Base-by-base conservation (phyloP, 352 stramenopile species). In the Pythium dissimile region DNA sequence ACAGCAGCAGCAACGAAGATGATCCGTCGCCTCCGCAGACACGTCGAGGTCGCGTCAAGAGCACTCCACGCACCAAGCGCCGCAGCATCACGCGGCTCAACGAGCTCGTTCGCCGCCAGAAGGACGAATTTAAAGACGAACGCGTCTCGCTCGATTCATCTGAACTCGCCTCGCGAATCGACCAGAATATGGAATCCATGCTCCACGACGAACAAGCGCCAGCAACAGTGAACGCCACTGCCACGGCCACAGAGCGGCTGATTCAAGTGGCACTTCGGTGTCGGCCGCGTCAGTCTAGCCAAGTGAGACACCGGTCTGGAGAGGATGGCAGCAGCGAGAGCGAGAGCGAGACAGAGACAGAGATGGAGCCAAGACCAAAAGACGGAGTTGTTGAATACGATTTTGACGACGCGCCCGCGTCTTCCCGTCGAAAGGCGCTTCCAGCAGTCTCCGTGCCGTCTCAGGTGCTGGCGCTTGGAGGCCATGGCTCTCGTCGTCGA, bases 191-290 rank as follows among this genome's bases (percentile, higher is more conserved):
- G 42, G 58, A 50, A 6, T 50, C 58, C 2, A 39, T 54, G 42
- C 49, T 65, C n/a, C 20, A 27, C 13, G 23, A n/a, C n/a, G n/a
- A n/a, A n/a, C n/a, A n/a, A n/a, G n/a, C n/a, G n/a, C n/a, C n/a
- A n/a, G n/a, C n/a, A n/a, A n/a, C 15, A 9, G 18, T 18, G 24
- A 16, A 16, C 27, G 15, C 18, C n/a, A 21, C 2, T n/a, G 15
- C 2, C 13, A 44, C 5, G 28, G 12, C 34, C 24, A 15, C 12
- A 0, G 46, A 48, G 21, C 64, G 56, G 23, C 30, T 75, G 45
- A 79, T 86, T 18, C 72, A 84, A 55, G 75, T 88, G 11, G 75
- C 72, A n/a, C 65, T 88, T 30, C 67, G 78, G 12, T 88, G 78
- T 53, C 69, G 78, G 11, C 66, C 68, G 10, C 71, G 75, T 1